phyloP scores from a whole-genome alignment of 2,329 filamentous ascomycete genomes.

The Phaeosphaeriaceae sp. region DNA sequence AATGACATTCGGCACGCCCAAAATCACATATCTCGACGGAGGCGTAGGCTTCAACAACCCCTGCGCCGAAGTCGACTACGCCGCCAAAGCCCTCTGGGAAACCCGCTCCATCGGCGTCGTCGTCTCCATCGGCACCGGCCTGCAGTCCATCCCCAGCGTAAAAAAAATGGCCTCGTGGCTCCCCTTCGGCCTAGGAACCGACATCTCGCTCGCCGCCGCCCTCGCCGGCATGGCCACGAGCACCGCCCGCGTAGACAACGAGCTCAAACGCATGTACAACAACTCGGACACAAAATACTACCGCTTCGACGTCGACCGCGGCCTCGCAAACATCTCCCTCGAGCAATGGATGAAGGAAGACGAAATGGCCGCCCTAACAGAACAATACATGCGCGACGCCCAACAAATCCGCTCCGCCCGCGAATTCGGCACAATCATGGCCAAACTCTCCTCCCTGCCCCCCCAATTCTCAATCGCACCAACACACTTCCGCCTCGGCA shows the following conservation, averaged over 20 bases:
- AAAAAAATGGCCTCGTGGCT: slow-evolving; percentile 47
- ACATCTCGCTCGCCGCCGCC: slow-evolving; percentile 46
- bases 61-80: slow-evolving; percentile 57
- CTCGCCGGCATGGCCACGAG: slow-evolving; percentile 48
- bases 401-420: slow-evolving; percentile 38
- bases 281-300: slow-evolving; percentile 45
- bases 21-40: slow-evolving; percentile 58
- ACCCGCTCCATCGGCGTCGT: slow-evolving; percentile 47
- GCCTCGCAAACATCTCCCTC: slow-evolving; percentile 46
- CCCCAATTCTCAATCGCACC: slow-evolving; percentile 45
- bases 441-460: slow-evolving; percentile 45
- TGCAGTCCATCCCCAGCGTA: slow-evolving; percentile 48
- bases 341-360: slow-evolving; percentile 52
- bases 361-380: slow-evolving; percentile 48
- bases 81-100: slow-evolving; percentile 51
- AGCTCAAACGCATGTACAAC: slow-evolving; percentile 51
- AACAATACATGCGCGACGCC: slow-evolving; percentile 48
- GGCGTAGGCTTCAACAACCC: slow-evolving; percentile 60
- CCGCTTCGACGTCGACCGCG: slow-evolving; percentile 50
- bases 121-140: slow-evolving; percentile 48
- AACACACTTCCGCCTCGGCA: slow-evolving; percentile 41
- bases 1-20: slow-evolving; percentile 57
- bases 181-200: slow-evolving; percentile 48
- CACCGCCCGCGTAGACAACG: slow-evolving; percentile 49
- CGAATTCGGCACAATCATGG: slow-evolving; percentile 44